Evolutionary conservation across 805 yeast genomes (phyloP).

Genomic region (Kuraishia floccosa): DNA sequence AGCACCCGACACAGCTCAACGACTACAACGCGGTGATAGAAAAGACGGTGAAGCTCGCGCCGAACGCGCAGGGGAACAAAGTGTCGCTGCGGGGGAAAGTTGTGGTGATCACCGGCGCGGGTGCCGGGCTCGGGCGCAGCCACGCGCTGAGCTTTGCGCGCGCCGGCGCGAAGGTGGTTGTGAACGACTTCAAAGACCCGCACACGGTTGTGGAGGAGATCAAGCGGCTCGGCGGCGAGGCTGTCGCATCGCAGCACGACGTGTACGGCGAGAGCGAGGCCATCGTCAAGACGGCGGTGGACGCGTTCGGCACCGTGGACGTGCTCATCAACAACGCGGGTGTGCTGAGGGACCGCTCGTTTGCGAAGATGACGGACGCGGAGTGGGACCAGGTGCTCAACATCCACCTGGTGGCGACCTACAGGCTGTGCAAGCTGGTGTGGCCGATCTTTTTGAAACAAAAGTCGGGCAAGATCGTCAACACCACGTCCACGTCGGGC

Average conservation of each 20-base stretch:
- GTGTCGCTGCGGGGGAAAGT: slow-evolving; percentile 67
- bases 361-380: slow-evolving; percentile 69
- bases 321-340: slow-evolving; percentile 91
- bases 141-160: slow-evolving; percentile 79
- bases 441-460: slow-evolving; percentile 86
- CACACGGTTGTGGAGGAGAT: slow-evolving; percentile 66
- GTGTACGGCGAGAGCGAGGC: slow-evolving; percentile 66
- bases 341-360: slow-evolving; percentile 80
- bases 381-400: slow-evolving; percentile 77
- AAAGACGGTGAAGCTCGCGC: slow-evolving; percentile 38
- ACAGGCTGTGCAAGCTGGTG: slow-evolving; percentile 71
- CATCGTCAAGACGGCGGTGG: slow-evolving; percentile 68
- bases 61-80: slow-evolving; percentile 42
- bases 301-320: slow-evolving; percentile 74
- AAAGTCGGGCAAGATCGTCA: slow-evolving; percentile 71
- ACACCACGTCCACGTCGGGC: slow-evolving; percentile 92
- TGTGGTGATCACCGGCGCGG: slow-evolving; percentile 90
- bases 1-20: slow-evolving; percentile 63
- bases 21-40: slow-evolving; percentile 57
- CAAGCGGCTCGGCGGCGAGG: slow-evolving; percentile 51
- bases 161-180: slow-evolving; percentile 92
- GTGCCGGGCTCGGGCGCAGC: slow-evolving; percentile 86
- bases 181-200: slow-evolving; percentile 81
- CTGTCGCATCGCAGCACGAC: slow-evolving; percentile 76
- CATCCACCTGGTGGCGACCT: slow-evolving; percentile 79